Evolutionary conservation across 768 basidiomycete genomes (phyloP).

Genomic region (Leccinum sublutescens): DNA sequence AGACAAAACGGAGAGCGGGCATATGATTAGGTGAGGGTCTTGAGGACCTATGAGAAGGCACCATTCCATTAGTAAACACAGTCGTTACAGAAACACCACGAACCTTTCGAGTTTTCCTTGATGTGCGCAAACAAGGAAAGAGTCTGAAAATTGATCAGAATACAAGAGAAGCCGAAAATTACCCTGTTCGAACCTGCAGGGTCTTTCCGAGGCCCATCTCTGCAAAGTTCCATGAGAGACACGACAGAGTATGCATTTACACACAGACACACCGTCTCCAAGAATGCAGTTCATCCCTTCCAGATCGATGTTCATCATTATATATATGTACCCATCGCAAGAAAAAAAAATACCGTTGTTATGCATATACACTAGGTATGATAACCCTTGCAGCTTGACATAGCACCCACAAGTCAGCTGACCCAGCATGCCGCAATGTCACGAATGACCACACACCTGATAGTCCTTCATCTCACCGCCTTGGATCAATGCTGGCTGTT

Average conservation of each 20-base stretch:
- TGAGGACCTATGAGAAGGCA: constrained; percentile 29
- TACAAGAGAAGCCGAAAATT: background rate
- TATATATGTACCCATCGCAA: background rate
- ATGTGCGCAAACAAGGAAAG: constrained; percentile 68
- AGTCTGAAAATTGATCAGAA: constrained; percentile 35
- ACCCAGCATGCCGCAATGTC: background rate
- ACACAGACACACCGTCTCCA: constrained; percentile 53
- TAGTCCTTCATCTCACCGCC: constrained; percentile 71
- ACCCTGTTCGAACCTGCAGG: constrained; percentile 42
- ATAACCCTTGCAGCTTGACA: constrained; percentile 54
- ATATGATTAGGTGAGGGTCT: constrained; percentile 70
- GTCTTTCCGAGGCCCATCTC: constrained; percentile 68
- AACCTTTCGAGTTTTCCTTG: constrained; percentile 49
- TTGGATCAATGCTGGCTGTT: constrained; percentile 50
- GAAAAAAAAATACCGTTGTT: constrained; percentile 50
- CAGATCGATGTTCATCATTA: background rate
- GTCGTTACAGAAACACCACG: constrained; percentile 1
- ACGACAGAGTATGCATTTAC: background rate
- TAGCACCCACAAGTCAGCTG: background rate
- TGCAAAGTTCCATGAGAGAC: constrained; percentile 16
- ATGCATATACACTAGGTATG: constrained; percentile 65
- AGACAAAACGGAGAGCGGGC: constrained; percentile 65
- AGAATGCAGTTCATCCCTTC: constrained; percentile 68
- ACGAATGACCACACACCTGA: constrained; percentile 42
- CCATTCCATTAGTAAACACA: background rate